phyloP scores from a whole-genome alignment of 208 protist species.

The Wallacemonas sp. region DNA sequence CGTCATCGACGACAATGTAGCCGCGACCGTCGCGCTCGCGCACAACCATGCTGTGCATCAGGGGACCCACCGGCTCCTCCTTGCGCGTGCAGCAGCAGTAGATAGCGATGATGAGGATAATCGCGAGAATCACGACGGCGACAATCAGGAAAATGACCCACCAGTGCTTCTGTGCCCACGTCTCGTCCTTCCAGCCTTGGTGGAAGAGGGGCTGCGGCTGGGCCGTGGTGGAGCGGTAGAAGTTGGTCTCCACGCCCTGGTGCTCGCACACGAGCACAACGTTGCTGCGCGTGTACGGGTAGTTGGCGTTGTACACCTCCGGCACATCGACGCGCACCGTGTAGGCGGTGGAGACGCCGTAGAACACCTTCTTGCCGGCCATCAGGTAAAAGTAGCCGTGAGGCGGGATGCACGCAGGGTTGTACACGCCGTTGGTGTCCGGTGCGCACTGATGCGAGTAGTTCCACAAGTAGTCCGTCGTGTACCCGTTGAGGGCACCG shows the following conservation, averaged over 20 bases:
- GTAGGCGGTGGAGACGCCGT: neutral
- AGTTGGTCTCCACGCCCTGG: conserved; percentile 26
- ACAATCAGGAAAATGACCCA: conserved; percentile 47
- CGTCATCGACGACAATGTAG: conserved; percentile 26
- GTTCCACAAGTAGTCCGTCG: conserved; percentile 30
- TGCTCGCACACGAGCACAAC: conserved; percentile 40
- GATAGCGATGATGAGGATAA: conserved; percentile 38
- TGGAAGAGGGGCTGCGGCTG: conserved; percentile 39
- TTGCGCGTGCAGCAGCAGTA: conserved; percentile 44
- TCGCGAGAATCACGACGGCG: conserved; percentile 26
- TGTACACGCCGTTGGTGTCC: neutral
- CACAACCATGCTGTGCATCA: conserved; percentile 48
- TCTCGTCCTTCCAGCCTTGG: conserved; percentile 49
- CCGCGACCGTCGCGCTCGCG: conserved; percentile 44
- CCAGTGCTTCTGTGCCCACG: conserved; percentile 62
- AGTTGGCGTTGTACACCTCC: conserved; percentile 19
- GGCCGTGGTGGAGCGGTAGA: conserved; percentile 19
- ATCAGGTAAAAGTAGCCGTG: conserved; percentile 41
- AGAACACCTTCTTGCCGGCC: neutral
- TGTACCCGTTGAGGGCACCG: conserved; percentile 35
- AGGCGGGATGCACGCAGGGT: conserved; percentile 24
- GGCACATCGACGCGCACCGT: conserved; percentile 28
- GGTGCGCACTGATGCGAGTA: conserved; percentile 8
- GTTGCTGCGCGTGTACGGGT: conserved; percentile 25
- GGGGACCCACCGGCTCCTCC: conserved; percentile 17